Evolutionary conservation across 768 basidiomycete species (phyloP), one percentile per base, ranked within the genome.

Genomic region (Russula olivacea): DNA sequence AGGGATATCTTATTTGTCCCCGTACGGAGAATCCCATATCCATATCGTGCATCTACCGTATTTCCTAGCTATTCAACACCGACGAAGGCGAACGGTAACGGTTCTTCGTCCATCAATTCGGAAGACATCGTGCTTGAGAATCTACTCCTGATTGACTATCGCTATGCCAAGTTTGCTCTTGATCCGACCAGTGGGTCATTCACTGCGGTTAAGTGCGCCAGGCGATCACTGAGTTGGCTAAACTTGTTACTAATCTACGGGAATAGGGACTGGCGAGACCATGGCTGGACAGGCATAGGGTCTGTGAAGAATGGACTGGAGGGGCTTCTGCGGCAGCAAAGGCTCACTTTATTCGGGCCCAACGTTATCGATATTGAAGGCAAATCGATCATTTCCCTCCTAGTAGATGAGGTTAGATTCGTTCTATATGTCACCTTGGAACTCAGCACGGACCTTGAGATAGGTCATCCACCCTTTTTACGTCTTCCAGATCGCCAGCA

Each of bases 381-480:
- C 3, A 98, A 97, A 74, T 87, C 91, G 0, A 83, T 87, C 12
- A 61, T 85, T 4, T 79, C 83, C 17, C 80, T 99, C 3, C 78
- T 98, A 8, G 76, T 98, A 21, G 94, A 98, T 67, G 97, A 98
- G 81, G 93, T 93, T 73, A 58, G 76, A 36, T 71, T 17, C 58
- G 15, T 41, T n/a, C 11, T 41, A 14, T 55, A 21, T 38, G 17
- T 32, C 9, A 6, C 11, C 21, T 6, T 3, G 55, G 48, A 45
- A 57, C 40, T 56, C 61, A 28, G 55, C 12, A 55, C 34, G 2
- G 21, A 38, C 38, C 5, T n/a, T 12, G n/a, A 6, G 21, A 2
- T 65, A 87, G 93, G 84, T 97, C 50, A 88, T 98, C 43, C 96
- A 98, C 71, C 97, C 97, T 0, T 98, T 98, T 75, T 98, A 98